Evolutionary conservation across 352 stramenopile species (phyloP), one percentile per base, ranked within the genome.

Genomic region (Blastocystis sp.): DNA sequence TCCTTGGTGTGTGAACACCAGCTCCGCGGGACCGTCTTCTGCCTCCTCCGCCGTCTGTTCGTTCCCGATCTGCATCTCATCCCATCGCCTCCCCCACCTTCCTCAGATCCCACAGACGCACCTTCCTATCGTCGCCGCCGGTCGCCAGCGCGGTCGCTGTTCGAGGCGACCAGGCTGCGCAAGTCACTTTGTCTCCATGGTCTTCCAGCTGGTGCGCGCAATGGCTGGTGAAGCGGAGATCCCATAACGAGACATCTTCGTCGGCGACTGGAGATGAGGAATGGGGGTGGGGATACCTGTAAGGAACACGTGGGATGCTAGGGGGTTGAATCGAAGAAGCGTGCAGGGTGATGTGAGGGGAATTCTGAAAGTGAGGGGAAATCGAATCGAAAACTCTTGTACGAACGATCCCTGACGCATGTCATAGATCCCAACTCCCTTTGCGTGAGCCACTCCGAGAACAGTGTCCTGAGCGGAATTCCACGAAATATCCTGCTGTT

Each of bases 1-100:
- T 24, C 96, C 96, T 46, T 96, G 96, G 89, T 99, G 96, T 84
- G 99, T 94, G 88, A 99, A 99, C 87, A 99, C 88, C 44, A 99
- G 90, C 91, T 99, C 96, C 4, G 96, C 95, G 29, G 96, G 95
- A 27, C 96, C 96, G 89, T 99, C 96, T 40, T 73, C 73, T 18
- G 51, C 73, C 73, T 84, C 73, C 44, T 84, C 73, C 27, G 48
- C 54, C 29, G 49, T 84, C 40, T 84, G 73, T 40, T 84, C 73
- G 27, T 72, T 9, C 29, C 73, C 73, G 44, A 84, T 84, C 42
- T 81, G n/a, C 14, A 46, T 29, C 27, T 49, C 11, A 51, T 44
- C 2, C 29, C 11, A 11, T 44, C 18, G 21, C 0, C n/a, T 42
- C 24, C 4, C 24, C 34, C 21, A 81, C 71, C 38, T 90, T 78